Conservation (phyloP, 1,284 basidiomycete species). For the Sporisorium graminicola region DNA sequence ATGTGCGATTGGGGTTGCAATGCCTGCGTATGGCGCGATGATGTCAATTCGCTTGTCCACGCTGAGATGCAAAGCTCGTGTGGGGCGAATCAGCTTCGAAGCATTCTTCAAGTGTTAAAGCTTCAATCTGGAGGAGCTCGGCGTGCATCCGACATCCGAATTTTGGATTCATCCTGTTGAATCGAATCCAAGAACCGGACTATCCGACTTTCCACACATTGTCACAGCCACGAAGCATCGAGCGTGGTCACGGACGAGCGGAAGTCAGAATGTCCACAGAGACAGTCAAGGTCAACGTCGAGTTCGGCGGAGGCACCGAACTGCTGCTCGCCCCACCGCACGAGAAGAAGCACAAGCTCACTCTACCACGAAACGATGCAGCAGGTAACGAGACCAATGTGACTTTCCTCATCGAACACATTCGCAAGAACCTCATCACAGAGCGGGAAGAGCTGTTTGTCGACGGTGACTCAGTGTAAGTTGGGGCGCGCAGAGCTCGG, state of each 20-base stretch:
- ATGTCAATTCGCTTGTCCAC: conserved; percentile 5
- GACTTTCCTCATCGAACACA: conserved; percentile 81
- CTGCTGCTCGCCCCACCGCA: conserved; percentile 64
- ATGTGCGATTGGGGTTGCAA: too few relatives aligned
- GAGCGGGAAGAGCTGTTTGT: conserved; percentile 91
- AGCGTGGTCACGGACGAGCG: too few relatives aligned
- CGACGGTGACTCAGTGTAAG: conserved; percentile 88
- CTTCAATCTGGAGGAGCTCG: too few relatives aligned
- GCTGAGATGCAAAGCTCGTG: not conserved
- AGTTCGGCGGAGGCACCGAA: conserved; percentile 66
- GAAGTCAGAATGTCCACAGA: conserved; percentile 20
- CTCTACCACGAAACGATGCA: conserved; percentile 36
- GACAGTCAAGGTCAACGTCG: conserved; percentile 46
- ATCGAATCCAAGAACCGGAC: not conserved
- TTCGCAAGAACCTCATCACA: conserved; percentile 82
- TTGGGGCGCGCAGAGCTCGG: conserved; percentile 37
- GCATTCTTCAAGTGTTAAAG: not conserved
- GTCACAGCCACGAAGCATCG: not conserved
- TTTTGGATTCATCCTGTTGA: not conserved
- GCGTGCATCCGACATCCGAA: conserved; percentile 1
- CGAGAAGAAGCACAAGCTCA: conserved; percentile 58
- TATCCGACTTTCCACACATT: not conserved
- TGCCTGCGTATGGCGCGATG: not conserved
- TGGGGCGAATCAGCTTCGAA: not conserved
- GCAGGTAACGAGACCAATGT: conserved; percentile 74